Conservation (phyloP, 129 eudicot genomes). For the Arctium minus region DNA sequence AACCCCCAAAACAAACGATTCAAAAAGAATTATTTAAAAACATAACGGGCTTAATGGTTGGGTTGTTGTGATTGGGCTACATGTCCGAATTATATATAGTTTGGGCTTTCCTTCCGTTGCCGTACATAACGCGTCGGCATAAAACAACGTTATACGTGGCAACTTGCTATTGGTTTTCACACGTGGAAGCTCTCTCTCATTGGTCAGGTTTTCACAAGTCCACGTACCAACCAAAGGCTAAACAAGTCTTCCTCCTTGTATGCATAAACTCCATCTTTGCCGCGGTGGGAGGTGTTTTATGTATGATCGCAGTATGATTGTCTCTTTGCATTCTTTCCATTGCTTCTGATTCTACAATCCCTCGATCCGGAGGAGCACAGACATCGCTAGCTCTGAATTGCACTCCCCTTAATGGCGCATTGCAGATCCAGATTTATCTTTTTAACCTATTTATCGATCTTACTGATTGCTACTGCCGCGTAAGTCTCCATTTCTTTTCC, state of each 20-base stretch:
- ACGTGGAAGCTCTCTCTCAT: conserved; percentile 36
- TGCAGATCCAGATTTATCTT: conserved; percentile 56
- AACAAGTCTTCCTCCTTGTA: background rate
- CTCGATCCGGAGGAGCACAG: background rate
- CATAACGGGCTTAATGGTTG: background rate
- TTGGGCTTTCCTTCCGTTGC: background rate
- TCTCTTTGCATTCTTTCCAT: background rate
- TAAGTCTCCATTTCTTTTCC: conserved; percentile 27
- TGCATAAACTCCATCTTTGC: conserved; percentile 23
- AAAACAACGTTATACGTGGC: conserved; percentile 38
- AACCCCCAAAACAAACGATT: too few relatives aligned
- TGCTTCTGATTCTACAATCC: background rate
- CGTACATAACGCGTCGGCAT: background rate
- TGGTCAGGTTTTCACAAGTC: conserved; percentile 40
- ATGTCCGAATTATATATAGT: background rate
- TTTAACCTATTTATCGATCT: conserved; percentile 42
- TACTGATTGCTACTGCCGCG: conserved; percentile 70
- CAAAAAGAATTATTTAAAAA: too few relatives aligned
- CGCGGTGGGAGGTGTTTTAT: background rate
- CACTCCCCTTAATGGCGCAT: conserved; percentile 47
- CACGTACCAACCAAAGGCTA: conserved; percentile 48
- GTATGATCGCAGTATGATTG: background rate
- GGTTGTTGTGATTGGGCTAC: background rate
- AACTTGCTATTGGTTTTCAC: conserved; percentile 17
- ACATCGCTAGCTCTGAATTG: background rate